Conservation (phyloP, 176 grass and related monocot species). For the Oryza rufipogon region DNA sequence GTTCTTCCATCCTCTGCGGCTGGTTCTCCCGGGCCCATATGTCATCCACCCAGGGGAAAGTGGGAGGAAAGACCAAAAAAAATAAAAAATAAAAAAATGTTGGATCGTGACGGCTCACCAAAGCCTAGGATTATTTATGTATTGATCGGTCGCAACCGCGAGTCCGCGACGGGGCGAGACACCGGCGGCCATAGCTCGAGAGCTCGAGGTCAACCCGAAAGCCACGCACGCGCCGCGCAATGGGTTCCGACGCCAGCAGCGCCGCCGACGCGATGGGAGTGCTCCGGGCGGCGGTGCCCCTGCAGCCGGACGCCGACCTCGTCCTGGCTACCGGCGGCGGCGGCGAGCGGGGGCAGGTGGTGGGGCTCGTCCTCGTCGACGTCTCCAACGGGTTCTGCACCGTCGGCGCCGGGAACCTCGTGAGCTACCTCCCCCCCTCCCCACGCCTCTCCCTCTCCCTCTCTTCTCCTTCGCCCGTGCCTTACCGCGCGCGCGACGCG, state of each 20-base stretch:
- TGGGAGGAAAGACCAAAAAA: background rate
- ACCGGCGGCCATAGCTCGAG: background rate
- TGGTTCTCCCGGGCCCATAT: background rate
- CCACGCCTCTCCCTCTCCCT: background rate
- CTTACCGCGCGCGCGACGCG: background rate
- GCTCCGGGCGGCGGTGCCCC: constrained; percentile 51
- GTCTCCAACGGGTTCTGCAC: constrained; percentile 94
- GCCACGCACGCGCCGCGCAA: background rate
- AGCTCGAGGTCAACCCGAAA: background rate
- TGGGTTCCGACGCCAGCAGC: background rate
- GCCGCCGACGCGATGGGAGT: constrained; percentile 35
- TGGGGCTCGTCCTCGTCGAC: constrained; percentile 92
- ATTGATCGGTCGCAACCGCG: background rate
- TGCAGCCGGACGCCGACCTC: constrained; percentile 44
- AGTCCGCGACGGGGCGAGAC: background rate
- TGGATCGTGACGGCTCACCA: background rate
- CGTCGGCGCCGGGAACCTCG: constrained; percentile 90
- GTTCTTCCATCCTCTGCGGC: background rate
- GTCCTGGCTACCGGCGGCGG: constrained; percentile 35
- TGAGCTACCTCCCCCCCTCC: background rate
- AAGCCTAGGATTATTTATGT: background rate
- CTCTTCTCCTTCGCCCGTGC: background rate
- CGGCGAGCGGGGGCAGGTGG: constrained; percentile 22
- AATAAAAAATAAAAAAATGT: background rate
- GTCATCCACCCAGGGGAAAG: background rate